Evolutionary conservation across 257 asterid species (phyloP), one percentile per base, ranked within the genome.

Genomic region (Plantago ovata): DNA sequence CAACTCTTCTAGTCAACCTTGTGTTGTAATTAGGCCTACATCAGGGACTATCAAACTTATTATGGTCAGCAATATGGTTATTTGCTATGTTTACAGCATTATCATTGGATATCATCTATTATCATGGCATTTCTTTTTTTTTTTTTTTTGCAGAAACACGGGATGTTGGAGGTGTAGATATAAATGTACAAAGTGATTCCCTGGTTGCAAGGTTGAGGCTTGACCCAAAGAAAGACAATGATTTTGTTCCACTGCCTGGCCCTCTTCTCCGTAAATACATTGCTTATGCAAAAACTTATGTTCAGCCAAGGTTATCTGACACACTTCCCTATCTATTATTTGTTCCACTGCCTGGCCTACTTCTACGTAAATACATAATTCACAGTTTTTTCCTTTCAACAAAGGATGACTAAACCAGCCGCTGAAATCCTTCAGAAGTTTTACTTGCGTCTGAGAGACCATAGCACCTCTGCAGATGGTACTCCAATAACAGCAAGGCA

Each of bases 401-500:
- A 51, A 65, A 91, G 98, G 86, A 83, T 91, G 98, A 78, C 94
- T 62, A 85, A 76, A 66, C 90, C 86, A 72, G 98, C 95, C 28
- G 98, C 98, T 61, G 96, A 80, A 36, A 88, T 87, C 77, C 79
- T 92, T 76, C 95, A 92, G 78, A 85, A 81, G 77, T 92, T 92
- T 66, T 92, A 92, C 78, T 79, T 92, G 63, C 76, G 75, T 64
- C 69, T 92, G 56, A 81, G 96, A 69, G 96, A 88, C 72, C 95
- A 62, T 50, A 84, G 67, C 70, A 77, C 92, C 54, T 81, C 90
- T 33, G 82, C 94, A 36, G 98, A 92, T 69, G 81, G 96, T 57
- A 87, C 92, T 73, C 98, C 98, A 47, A 88, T 92, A 76, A 92
- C 98, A 42, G 96, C 98, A 33, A 80, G 98, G 78, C 98, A 92